Base-by-base conservation (phyloP, 2,329 filamentous ascomycete genomes). In the Aspergillus puulaauensis region DNA sequence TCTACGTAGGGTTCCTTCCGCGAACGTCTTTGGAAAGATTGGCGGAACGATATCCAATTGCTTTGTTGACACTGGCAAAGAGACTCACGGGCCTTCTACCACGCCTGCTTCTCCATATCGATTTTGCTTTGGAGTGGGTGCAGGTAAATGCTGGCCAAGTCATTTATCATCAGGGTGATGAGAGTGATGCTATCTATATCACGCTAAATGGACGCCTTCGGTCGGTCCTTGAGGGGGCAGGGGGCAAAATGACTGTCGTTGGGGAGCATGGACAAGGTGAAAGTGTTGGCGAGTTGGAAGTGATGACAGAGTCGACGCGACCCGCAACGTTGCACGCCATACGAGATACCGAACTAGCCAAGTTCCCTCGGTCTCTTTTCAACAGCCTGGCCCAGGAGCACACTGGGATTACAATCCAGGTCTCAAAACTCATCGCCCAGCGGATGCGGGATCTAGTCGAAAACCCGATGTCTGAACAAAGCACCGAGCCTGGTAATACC, bases 171-270 rank as follows among this genome's bases (percentile, higher is more conserved):
- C 90, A 96, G 73, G 88, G 88, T 2, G 93, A 99, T 64, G 95
- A 98, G 64, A 99, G 95, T 68, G 95, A 99, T 73, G 93, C 96
- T 1, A 99, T 99, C 41, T 99, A 98, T 68, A 93, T 99, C 60
- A 95, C 99, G 2, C 83, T 99, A 15, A 99, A 99, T 66, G 95
- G 95, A 9, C 90, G 95, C 15, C 77, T 99, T 17, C 85, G 96
- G 55, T 84, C 93, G 0, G 90, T 99, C 0, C 84, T 92, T 59
- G 93, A 97, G 66, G 86, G 86, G 14, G 86, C 89, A 47, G 89
- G 90, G 62, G 91, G 91, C 0, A 89, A 89, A 3, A 89, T 96
- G 77, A 89, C 88, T 46, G 92, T 96, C 12, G 85, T 91, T 51
- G 93, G 91, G 12, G 96, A 99, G 73, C 98, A 90, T 68, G 95